Base-by-base conservation (phyloP, 352 stramenopile species). In the Phytophthora tubulina region DNA sequence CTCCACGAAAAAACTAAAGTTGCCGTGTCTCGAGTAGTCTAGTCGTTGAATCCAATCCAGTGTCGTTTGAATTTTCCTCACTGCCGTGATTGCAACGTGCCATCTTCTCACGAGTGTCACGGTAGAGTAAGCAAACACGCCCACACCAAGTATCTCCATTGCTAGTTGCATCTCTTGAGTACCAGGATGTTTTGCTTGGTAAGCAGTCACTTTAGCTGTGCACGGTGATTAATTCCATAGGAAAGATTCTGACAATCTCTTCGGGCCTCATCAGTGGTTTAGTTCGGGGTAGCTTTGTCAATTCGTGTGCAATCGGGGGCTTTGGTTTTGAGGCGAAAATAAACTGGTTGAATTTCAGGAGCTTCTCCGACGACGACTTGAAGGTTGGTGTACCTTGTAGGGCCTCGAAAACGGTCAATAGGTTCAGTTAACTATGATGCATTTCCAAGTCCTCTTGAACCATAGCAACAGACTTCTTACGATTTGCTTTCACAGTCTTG, bases 401-500 rank as follows among this genome's bases (percentile, higher is more conserved):
- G 36, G 58, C 3, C 9, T 58, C 27, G 13, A 30, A 44, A 3
- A 69, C 32, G 13, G 42, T 44, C 7, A 57, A 9, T 10, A 68
- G 33, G 38, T 36, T 73, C 10, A 63, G 17, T 41, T 54, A 1
- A 6, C 14, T 14, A 33, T 59, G 11, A 32, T 66, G 15, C 32
- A 64, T 53, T 2, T 54, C 35, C 21, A 62, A 38, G n/a, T 63
- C 58, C 14, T 72, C 42, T 35, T 64, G 33, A 10, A 61, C 39
- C 58, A 64, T 60, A 6, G 5, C 13, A 9, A 64, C 50, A 14
- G 30, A 11, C 13, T 27, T 32, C 3, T 64, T 73, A 14, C 51
- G 35, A 36, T 56, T 73, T 38, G 67, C 38, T 48, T 64, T 73
- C 6, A 59, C 51, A 13, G 45, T 49, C 48, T 35, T 11, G 0